These are phyloP conservation scores for Diaporthe capsici DNA, from an alignment of 2,329 filamentous ascomycete species.

Conservation along the genomic window DNA sequence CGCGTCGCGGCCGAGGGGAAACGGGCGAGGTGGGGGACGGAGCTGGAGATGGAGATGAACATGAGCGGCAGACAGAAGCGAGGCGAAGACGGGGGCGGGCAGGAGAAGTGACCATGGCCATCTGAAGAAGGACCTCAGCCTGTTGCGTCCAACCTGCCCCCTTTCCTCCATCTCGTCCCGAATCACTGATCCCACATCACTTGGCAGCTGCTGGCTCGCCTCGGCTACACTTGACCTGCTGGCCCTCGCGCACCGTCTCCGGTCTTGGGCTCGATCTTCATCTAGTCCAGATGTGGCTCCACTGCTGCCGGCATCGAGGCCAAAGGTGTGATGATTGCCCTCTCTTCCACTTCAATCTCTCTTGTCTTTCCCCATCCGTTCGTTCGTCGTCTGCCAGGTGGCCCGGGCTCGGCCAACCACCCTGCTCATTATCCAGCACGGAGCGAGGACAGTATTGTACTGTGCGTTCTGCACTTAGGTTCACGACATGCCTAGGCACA, in stretches of 20 bases:
- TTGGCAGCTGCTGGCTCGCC: neutral
- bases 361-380: conserved; percentile 31
- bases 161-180: no score
- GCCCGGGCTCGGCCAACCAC: neutral
- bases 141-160: neutral
- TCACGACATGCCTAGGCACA: neutral
- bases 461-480: neutral
- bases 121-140: neutral
- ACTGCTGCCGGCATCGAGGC: neutral
- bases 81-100: neutral
- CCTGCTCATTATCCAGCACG: neutral
- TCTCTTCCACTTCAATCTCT: conserved; percentile 31
- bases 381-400: conserved; percentile 4
- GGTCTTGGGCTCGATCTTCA: neutral
- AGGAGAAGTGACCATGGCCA: neutral
- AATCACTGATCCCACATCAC: neutral
- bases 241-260: neutral
- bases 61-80: conserved; percentile 1
- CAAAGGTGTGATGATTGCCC: neutral
- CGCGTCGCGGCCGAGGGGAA: neutral
- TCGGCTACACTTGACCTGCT: neutral
- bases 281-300: neutral
- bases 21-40: neutral
- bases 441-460: neutral
- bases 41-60: conserved; percentile 17